Evolutionary conservation across 371 early-diverging fungal genomes (phyloP).

Genomic region (Syncephalastrum racemosum): DNA sequence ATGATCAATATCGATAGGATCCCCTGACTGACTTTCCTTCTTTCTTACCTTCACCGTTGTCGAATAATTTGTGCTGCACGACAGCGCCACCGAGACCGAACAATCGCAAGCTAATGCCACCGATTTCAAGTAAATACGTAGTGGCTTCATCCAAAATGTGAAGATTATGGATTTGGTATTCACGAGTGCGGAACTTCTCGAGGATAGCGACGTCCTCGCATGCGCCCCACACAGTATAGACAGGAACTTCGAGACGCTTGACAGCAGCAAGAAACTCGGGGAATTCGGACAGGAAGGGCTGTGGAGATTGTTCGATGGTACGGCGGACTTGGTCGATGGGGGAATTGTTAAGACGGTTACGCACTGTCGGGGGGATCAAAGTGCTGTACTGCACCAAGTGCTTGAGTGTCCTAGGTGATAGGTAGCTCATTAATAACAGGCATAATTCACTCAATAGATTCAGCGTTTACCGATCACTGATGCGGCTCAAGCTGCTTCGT

Average conservation of each 20-base stretch:
- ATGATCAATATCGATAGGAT: neutral
- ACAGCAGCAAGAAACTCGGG: constrained; percentile 49
- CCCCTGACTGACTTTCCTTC: neutral
- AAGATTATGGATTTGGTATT: constrained; percentile 56
- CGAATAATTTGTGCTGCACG: constrained; percentile 67
- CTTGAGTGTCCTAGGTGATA: constrained; percentile 49
- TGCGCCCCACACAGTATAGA: constrained; percentile 70
- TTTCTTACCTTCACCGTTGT: constrained; percentile 64
- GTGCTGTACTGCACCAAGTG: constrained; percentile 66
- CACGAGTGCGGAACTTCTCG: constrained; percentile 56
- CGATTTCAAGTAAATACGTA: constrained; percentile 55
- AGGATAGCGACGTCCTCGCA: constrained; percentile 67
- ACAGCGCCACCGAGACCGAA: constrained; percentile 70
- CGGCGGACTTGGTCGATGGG: constrained; percentile 48
- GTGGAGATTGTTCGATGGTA: constrained; percentile 47
- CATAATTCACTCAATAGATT: neutral
- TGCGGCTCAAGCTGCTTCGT: constrained; percentile 54
- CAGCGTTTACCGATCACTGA: constrained; percentile 54
- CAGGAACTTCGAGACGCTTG: constrained; percentile 55
- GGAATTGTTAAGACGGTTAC: constrained; percentile 41
- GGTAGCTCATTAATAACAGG: neutral
- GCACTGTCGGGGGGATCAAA: constrained; percentile 50
- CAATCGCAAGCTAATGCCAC: constrained; percentile 60
- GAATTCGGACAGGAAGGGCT: constrained; percentile 56
- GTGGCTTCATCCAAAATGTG: constrained; percentile 61